A percentile compares a stretch with the other conserved stretches of the same genome.
Evolutionary conservation across 805 yeast species (phyloP).

Genomic region (Candida maesae): DNA sequence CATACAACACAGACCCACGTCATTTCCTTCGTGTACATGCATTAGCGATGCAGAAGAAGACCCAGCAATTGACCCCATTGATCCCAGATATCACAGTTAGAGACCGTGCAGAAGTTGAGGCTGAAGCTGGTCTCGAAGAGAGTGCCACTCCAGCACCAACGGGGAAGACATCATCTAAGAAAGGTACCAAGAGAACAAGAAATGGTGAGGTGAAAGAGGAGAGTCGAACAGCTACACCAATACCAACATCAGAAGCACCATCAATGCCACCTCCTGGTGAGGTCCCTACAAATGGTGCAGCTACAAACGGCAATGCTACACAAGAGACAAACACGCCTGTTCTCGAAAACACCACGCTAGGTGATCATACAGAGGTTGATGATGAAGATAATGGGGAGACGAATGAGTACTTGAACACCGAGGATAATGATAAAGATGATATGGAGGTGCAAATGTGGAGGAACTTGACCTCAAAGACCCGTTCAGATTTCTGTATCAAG

Average conservation of each 20-base stretch:
- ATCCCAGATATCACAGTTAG: slow-evolving; percentile 86
- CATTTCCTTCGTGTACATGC: slow-evolving; percentile 92
- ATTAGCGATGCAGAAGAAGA: slow-evolving; percentile 90
- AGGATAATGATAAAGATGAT: slow-evolving; percentile 61
- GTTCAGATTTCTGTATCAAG: slow-evolving; percentile 70
- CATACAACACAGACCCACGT: slow-evolving; percentile 91
- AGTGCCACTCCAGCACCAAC: slow-evolving; percentile 24
- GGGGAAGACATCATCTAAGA: slow-evolving; percentile 33
- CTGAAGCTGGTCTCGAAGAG: slow-evolving; percentile 31
- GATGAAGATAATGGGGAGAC: slow-evolving; percentile 37
- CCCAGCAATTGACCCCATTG: slow-evolving; percentile 68
- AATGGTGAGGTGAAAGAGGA: slow-evolving; percentile 31
- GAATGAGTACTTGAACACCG: slow-evolving; percentile 40
- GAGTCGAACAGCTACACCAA: slow-evolving; percentile 4
- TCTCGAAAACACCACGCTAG: too few relatives aligned
- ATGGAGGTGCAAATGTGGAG: slow-evolving; percentile 83
- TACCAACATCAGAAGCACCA: slow-evolving; percentile 7
- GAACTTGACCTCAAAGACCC: slow-evolving; percentile 68
- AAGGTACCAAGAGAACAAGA: slow-evolving; percentile 38
- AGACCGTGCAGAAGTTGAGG: slow-evolving; percentile 67
- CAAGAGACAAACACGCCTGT: not conserved
- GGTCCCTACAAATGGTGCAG: not conserved
- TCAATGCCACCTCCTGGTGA: slow-evolving; percentile 4
- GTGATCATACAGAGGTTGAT: slow-evolving; percentile 12
- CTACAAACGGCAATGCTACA: not conserved